These are phyloP conservation scores for Chamaecyparis obtusa DNA, from an alignment of 75 land plant species.

Conservation along the genomic window DNA sequence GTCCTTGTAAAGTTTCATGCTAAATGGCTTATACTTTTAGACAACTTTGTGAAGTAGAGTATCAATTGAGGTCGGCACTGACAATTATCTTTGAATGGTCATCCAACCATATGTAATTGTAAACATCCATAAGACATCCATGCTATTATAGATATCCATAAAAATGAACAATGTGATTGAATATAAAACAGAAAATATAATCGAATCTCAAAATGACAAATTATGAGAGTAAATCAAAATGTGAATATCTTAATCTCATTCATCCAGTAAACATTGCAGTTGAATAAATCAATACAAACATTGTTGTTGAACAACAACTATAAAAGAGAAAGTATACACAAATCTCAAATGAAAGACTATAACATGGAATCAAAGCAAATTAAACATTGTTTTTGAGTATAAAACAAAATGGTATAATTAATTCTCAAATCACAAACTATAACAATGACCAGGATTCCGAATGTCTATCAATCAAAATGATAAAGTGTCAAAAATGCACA, in stretches of 20 bases:
- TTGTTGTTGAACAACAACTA: no score
- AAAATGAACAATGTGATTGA: neutral
- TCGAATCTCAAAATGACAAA: no score
- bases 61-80: neutral
- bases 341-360: neutral
- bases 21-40: neutral
- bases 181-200: no score
- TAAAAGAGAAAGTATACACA: neutral
- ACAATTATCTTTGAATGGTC: neutral
- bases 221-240: no score
- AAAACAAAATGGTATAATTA: no score
- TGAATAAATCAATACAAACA: neutral
- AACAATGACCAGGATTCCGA: neutral
- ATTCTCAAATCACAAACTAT: neutral
- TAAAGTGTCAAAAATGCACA: neutral
- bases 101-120: no score
- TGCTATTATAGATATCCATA: neutral
- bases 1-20: neutral
- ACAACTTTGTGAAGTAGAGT: neutral
- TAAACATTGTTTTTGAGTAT: no score
- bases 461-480: no score
- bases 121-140: neutral
- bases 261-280: neutral
- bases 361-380: neutral
- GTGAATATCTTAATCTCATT: no score